A percentile compares a stretch with the other conserved stretches of the same genome.
These are phyloP conservation scores for Colletotrichum liriopes DNA, from an alignment of 2,329 filamentous ascomycete species.

Conservation along the genomic window DNA sequence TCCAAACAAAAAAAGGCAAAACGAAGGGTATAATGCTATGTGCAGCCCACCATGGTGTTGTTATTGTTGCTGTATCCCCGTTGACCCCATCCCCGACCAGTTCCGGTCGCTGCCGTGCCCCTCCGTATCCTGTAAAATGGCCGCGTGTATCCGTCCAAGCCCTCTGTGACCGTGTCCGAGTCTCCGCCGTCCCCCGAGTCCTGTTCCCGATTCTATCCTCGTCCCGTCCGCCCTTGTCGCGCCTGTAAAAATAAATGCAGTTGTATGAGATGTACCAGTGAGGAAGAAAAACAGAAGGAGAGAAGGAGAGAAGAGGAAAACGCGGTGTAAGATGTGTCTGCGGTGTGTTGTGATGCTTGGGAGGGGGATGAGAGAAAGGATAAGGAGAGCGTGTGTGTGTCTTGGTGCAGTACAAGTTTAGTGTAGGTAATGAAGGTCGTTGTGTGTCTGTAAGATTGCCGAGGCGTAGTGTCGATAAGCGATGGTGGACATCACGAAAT, in stretches of 20 bases:
- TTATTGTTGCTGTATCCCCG: conserved; percentile 13
- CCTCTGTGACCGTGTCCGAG: neutral
- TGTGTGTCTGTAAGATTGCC: conserved; percentile 30
- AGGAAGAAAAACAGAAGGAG: neutral
- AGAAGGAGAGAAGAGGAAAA: neutral
- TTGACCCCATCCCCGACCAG: conserved; percentile 13
- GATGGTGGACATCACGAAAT: neutral
- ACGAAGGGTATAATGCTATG: conserved; percentile 45
- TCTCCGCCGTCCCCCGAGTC: neutral
- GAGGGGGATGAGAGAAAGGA: neutral
- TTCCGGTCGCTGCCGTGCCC: conserved; percentile 9
- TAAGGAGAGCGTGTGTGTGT: neutral
- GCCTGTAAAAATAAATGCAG: conserved; percentile 32
- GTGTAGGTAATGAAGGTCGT: conserved; percentile 1
- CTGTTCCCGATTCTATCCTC: conserved; percentile 6
- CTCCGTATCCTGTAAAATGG: conserved; percentile 10
- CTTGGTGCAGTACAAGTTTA: neutral
- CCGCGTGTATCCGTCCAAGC: neutral
- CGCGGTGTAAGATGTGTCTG: neutral
- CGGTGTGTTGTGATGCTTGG: neutral
- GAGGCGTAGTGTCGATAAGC: conserved; percentile 38
- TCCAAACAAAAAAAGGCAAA: conserved; percentile 30
- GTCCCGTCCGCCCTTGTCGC: neutral
- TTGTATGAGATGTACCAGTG: conserved; percentile 31
- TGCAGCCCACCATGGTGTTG: conserved; percentile 39